phyloP scores from a whole-genome alignment of 768 basidiomycete species.

The Pisolithus tinctorius region DNA sequence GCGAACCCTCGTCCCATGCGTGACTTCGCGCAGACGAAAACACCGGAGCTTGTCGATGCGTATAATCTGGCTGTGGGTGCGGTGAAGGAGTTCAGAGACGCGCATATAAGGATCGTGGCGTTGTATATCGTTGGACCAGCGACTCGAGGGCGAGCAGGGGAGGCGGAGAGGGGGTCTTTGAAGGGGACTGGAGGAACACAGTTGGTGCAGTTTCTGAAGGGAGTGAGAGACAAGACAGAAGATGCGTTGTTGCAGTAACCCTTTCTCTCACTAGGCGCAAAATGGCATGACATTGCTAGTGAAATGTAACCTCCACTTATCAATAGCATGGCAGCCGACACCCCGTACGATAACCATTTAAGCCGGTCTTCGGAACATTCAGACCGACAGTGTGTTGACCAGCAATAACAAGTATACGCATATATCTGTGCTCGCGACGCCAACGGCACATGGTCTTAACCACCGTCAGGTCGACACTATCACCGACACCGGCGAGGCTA shows the following conservation, averaged over 20 bases:
- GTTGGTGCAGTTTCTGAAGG: slow-evolving; percentile 67
- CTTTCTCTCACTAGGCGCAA: too few relatives aligned
- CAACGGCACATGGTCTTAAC: too few relatives aligned
- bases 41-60: slow-evolving; percentile 30
- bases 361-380: too few relatives aligned
- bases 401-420: too few relatives aligned
- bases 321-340: too few relatives aligned
- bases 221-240: slow-evolving; percentile 60
- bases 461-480: too few relatives aligned
- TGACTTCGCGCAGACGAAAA: slow-evolving; percentile 22
- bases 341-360: too few relatives aligned
- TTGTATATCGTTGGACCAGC: slow-evolving; percentile 38
- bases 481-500: too few relatives aligned
- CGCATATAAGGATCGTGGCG: slow-evolving; percentile 65
- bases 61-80: slow-evolving; percentile 58
- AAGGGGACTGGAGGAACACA: slow-evolving; percentile 80
- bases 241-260: slow-evolving; percentile 27
- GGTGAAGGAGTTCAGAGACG: slow-evolving; percentile 63
- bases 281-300: too few relatives aligned
- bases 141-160: background rate
- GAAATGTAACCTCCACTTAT: too few relatives aligned
- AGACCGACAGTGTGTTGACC: too few relatives aligned
- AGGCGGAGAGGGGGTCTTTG: slow-evolving; percentile 20
- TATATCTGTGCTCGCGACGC: too few relatives aligned
- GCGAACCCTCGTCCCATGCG: slow-evolving; percentile 56